Base-by-base conservation (phyloP, 768 basidiomycete species). In the Auriscalpium vulgare region DNA sequence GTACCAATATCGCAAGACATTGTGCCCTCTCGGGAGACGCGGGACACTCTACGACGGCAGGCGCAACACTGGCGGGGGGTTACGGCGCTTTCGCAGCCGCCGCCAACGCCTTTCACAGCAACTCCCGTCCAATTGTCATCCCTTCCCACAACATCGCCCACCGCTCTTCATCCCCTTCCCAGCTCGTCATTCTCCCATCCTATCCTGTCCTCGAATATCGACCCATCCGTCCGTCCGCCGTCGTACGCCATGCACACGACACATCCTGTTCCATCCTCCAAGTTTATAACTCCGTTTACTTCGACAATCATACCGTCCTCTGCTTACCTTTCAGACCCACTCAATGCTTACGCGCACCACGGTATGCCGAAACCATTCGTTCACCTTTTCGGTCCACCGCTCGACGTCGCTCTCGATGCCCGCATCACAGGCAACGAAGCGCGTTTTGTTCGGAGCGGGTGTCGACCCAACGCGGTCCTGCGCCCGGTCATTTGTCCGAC, bases 331-430 rank as follows among this genome's bases (percentile, higher is more conserved):
- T 67, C 75, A 4, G 88, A 94, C 63, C 87, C 91, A 0, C 78
- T 91, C 60, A 95, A 94, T 64, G 87, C 85, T n/a, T 97, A 95
- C 63, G 82, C 85, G 0, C 82, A 85, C 58, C 75, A 85, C 16
- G 92, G 93, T 10, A 80, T 87, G 71, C 88, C 91, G 36, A 93
- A 92, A 65, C 87, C 87, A 0, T 84, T 82, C 60, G 92, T 95
- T 0, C 87, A 91, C 58, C 75, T 88, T 13, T 67, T 97, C 2
- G 88, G 86, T 0, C 83, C 83, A 0, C 91, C 91, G 0, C 74
- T 93, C 50, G 85, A 84, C 57, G 65, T 95, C 6, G 86, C 88
- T 1, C 73, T 98, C 29, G 94, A 98, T 60, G 78, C 88, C 2
- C 71, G 94, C n/a, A 74, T 80, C 14, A 79, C 79, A 0, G 91